Conservation (phyloP, 2,329 filamentous ascomycete genomes). For the Dothideomycetes sp. region DNA sequence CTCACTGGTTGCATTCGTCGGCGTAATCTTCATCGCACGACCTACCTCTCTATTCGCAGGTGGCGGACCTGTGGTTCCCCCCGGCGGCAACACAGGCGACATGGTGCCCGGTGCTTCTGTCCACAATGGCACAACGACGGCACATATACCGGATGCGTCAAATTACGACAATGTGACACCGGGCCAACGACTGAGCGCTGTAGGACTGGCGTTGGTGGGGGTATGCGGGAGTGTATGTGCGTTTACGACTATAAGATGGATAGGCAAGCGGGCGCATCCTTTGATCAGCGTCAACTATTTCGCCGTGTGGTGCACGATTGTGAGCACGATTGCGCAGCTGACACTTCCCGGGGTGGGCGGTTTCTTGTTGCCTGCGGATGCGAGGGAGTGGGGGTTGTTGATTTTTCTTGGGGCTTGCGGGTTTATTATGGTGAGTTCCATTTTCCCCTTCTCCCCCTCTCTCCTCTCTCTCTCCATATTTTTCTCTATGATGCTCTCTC, state of each 20-base stretch:
- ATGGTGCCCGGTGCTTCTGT: slow-evolving; percentile 13
- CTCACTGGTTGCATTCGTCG: slow-evolving; percentile 61
- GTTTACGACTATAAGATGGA: slow-evolving; percentile 65
- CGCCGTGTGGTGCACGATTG: slow-evolving; percentile 55
- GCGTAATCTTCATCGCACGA: slow-evolving; percentile 73
- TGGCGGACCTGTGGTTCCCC: slow-evolving; percentile 16
- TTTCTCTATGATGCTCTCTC: background rate
- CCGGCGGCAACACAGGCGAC: slow-evolving; percentile 21
- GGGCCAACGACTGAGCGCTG: slow-evolving; percentile 56
- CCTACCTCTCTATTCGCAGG: slow-evolving; percentile 48
- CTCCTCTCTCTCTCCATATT: background rate
- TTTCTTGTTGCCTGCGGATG: slow-evolving; percentile 43
- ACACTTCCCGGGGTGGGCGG: slow-evolving; percentile 43
- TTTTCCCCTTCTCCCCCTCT: too few relatives aligned
- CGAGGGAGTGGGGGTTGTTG: slow-evolving; percentile 56
- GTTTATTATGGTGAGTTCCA: slow-evolving; percentile 57
- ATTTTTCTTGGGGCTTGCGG: slow-evolving; percentile 60
- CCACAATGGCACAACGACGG: slow-evolving; percentile 18
- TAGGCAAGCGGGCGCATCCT: slow-evolving; percentile 69
- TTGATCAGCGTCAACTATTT: slow-evolving; percentile 86
- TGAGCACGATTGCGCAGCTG: slow-evolving; percentile 51
- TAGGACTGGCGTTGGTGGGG: slow-evolving; percentile 62
- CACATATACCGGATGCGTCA: slow-evolving; percentile 16
- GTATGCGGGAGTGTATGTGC: slow-evolving; percentile 66
- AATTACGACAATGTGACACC: slow-evolving; percentile 41